Evolutionary conservation across 2,329 filamentous ascomycete genomes (phyloP).

Genomic region (Macrophomina tecta): DNA sequence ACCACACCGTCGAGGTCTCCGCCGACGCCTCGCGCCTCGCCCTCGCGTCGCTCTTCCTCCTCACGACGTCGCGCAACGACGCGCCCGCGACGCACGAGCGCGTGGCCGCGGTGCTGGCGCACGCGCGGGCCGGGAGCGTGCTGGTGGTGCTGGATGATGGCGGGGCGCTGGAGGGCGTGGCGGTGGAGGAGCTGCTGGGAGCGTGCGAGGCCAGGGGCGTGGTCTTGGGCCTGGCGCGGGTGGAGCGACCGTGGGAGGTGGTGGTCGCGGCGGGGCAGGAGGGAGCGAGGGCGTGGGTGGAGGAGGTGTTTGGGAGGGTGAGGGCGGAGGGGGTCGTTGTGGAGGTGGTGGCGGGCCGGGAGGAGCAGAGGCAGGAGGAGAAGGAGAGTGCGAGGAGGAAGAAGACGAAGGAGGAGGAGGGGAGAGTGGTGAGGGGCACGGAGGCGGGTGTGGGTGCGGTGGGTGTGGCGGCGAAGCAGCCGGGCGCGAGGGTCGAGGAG

Average conservation of each 20-base stretch:
- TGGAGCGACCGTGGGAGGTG: constrained; percentile 29
- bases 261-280: not conserved
- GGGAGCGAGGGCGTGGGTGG: not conserved
- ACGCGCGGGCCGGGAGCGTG: not conserved
- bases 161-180: not conserved
- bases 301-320: not conserved
- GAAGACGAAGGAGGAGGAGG: not conserved
- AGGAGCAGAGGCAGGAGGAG: not conserved
- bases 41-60: not conserved
- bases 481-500: constrained; percentile 2
- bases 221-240: constrained; percentile 1
- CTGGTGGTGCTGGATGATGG: not conserved
- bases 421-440: not conserved
- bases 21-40: not conserved
- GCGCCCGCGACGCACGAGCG: not conserved
- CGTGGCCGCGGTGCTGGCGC: not conserved
- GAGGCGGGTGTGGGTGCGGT: not conserved
- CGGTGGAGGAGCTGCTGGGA: not conserved
- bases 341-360: not conserved
- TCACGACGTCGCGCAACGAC: not conserved
- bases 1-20: constrained; percentile 1
- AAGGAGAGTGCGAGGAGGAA: not conserved
- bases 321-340: not conserved
- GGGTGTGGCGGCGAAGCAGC: not conserved
- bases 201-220: not conserved